Base-by-base conservation (phyloP, 306 rosid genomes). In the Prosopis cineraria region DNA sequence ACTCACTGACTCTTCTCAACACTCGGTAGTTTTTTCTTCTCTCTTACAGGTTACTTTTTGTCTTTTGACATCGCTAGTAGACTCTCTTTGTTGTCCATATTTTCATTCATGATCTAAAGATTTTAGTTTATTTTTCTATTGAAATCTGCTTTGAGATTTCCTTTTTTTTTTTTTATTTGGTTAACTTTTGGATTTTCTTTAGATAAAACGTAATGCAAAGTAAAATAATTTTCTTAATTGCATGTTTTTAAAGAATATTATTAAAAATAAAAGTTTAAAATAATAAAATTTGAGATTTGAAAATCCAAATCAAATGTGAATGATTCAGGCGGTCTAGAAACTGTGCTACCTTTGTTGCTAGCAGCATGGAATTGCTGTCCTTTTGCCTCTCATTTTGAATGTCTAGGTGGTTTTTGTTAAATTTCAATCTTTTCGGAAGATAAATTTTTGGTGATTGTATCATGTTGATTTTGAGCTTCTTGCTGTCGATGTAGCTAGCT, bases 391-490 rank as follows among this genome's bases (percentile, higher is more conserved):
- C 3, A 16, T 27, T 33, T 20, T 66, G 43, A 20, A 45, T 30
- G 75, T 73, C 30, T n/a, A 9, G 9, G n/a, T 67, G 1, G 27
- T 41, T 16, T 52, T 71, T 13, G 24, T 3, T 24, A 34, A 64
- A 44, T 70, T 45, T 9, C 41, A 37, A 33, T 70, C 3, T 47
- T 71, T 59, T 22, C 53, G 19, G 19, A 56, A 47, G 55, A 78
- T 63, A 6, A 52, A 31, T 70, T 64, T 64, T 39, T 70, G 29
- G 44, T 31, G 45, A 25, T 56, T 22, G 20, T 77, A 53, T 73
- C 78, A 64, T 65, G 37, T 79, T 31, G 24, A 19, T 68, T 60
- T 44, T 31, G 56, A 47, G 37, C 37, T 33, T 80, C 58, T 45
- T 36, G 52, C 72, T 65, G 73, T 29, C 55, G 67, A 36, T 24